Evolutionary conservation across 2,329 filamentous ascomycete species (phyloP).

Genomic region (Penicillium aurantiogriseum): DNA sequence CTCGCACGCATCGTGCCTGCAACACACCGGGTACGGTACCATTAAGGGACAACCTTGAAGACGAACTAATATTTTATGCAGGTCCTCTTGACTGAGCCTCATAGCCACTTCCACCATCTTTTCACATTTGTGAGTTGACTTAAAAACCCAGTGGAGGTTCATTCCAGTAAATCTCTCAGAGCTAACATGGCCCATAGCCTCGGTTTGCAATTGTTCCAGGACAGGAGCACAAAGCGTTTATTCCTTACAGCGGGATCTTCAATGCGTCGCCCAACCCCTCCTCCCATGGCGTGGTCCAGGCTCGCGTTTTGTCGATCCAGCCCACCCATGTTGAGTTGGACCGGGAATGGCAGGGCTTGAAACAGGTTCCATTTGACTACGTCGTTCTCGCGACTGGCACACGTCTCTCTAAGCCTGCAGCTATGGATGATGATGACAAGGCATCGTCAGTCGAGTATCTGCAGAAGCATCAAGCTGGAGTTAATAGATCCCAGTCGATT

Average conservation of each 20-base stretch:
- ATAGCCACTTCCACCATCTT: constrained; percentile 39
- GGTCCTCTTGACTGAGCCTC: constrained; percentile 35
- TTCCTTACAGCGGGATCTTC: constrained; percentile 36
- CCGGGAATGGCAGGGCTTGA: constrained; percentile 36
- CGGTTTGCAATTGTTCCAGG: constrained; percentile 36
- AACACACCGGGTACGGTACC: constrained; percentile 33
- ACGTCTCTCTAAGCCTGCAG: constrained; percentile 33
- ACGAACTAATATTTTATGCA: constrained; percentile 11
- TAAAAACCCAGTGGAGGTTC: too few relatives aligned
- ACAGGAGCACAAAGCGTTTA: constrained; percentile 40
- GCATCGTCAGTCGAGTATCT: constrained; percentile 34
- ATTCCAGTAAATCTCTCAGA: too few relatives aligned
- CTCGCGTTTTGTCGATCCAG: constrained; percentile 32
- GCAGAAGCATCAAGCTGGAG: constrained; percentile 32
- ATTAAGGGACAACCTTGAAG: neutral
- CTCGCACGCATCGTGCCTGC: constrained; percentile 34
- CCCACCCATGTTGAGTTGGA: constrained; percentile 31
- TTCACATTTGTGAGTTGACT: constrained; percentile 34
- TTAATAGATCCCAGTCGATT: constrained; percentile 32
- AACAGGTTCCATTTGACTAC: constrained; percentile 34
- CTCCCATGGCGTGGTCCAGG: constrained; percentile 32
- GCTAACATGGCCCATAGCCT: constrained; percentile 19
- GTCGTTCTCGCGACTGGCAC: constrained; percentile 37
- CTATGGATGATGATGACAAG: constrained; percentile 36
- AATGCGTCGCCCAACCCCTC: constrained; percentile 21